Conservation (phyloP, 2,329 filamentous ascomycete species). For the Macrophomina pseudophaseolina region DNA sequence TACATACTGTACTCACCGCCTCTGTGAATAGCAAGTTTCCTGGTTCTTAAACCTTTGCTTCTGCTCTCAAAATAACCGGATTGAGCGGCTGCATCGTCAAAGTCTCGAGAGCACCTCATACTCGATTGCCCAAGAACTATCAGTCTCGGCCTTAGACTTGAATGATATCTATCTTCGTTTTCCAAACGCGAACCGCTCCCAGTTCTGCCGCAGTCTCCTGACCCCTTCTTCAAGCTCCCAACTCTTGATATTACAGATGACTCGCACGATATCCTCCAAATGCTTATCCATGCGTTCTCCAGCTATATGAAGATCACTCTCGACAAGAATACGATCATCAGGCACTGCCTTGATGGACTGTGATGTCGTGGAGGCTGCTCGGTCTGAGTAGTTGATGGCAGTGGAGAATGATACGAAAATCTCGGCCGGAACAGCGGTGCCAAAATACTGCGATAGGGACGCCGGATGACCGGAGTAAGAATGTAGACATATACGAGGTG, state of each 20-base stretch:
- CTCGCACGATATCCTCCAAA: constrained; percentile 76
- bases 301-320: constrained; percentile 88
- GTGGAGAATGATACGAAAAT: constrained; percentile 90
- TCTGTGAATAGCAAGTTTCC: no score
- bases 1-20: no score
- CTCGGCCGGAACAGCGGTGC: constrained; percentile 71
- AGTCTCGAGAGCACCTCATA: no score
- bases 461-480: constrained; percentile 84
- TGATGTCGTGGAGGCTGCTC: constrained; percentile 57
- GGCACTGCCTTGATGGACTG: constrained; percentile 76
- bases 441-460: constrained; percentile 77
- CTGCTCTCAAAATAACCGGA: no score
- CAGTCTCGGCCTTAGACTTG: no score
- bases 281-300: constrained; percentile 79
- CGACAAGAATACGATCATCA: constrained; percentile 78
- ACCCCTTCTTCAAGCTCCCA: constrained; percentile 79
- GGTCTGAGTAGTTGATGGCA: constrained; percentile 73
- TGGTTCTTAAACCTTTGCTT: no score
- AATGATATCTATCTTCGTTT: background rate
- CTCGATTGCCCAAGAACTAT: background rate
- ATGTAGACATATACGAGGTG: constrained; percentile 89
- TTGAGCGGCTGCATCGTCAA: background rate
- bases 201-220: constrained; percentile 72
- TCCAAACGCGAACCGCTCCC: constrained; percentile 76
- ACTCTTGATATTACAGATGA: constrained; percentile 76